Conservation (phyloP, 2,329 filamentous ascomycete genomes). For the Colletotrichum sp. region DNA sequence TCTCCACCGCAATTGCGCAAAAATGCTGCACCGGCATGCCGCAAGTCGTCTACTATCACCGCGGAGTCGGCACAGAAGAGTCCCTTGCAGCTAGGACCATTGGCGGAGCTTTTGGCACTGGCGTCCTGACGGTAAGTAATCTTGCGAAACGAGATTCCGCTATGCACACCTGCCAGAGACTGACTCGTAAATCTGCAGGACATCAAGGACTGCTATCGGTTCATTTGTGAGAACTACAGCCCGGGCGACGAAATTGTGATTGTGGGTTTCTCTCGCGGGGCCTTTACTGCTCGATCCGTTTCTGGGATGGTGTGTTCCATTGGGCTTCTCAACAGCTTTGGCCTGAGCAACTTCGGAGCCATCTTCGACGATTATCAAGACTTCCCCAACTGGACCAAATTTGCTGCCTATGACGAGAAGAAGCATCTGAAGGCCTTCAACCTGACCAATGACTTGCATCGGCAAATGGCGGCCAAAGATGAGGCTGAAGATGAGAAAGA, state of each 20-base stretch:
- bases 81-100: constrained; percentile 23
- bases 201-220: constrained; percentile 39
- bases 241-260: constrained; percentile 37
- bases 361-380: constrained; percentile 22
- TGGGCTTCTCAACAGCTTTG: constrained; percentile 17
- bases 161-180: neutral
- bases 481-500: neutral
- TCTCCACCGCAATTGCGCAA: constrained; percentile 33
- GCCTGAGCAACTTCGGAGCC: neutral
- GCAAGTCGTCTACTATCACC: constrained; percentile 41
- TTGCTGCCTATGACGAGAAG: neutral
- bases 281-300: constrained; percentile 40
- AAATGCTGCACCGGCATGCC: constrained; percentile 32
- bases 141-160: neutral
- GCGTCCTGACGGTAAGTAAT: constrained; percentile 22
- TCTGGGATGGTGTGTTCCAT: constrained; percentile 27
- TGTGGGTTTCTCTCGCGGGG: constrained; percentile 40
- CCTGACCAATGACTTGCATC: neutral
- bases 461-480: neutral
- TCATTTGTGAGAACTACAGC: constrained; percentile 39
- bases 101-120: constrained; percentile 28
- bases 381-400: constrained; percentile 5
- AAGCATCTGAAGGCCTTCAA: neutral
- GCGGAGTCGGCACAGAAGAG: constrained; percentile 35
- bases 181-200: constrained; percentile 7